Base-by-base conservation (phyloP, 176 grass and related monocot species). In the Aegilops bicornis region DNA sequence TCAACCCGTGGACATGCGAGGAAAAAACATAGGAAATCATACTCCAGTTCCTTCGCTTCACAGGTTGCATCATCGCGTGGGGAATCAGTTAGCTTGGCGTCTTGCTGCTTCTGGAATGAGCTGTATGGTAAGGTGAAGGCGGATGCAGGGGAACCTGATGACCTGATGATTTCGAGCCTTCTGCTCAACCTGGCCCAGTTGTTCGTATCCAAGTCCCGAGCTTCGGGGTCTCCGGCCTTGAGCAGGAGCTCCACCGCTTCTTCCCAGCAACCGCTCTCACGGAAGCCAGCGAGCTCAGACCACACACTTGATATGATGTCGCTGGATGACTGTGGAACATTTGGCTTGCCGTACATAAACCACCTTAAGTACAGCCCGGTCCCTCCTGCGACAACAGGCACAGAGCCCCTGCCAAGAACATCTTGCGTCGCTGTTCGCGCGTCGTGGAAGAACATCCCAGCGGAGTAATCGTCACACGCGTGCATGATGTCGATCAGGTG, bases 341-440 rank as follows among this genome's bases (percentile, higher is more conserved):
- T 40, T 0, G 95, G 95, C 87, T 97, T 97, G 50, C 95, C 95
- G 19, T 97, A 97, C 16, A 97, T 88, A 79, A 89, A 97, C 95
- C 95, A 97, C 66, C 95, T n/a, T 1, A 97, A 22, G 84, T 97
- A 97, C 3, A 97, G 87, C 36, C 95, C 95, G 1, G 95, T 97
- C 25, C 95, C 95, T 14, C 95, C 95, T 0, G 89, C 84, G 8
- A 97, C 83, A 7, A 97, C 81, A 0, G 95, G 92, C 27, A 95
- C 92, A 3, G 36, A 11, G 8, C 87, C 87, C 42, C 86, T 91
- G 20, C 32, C 45, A 11, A 97, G 84, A 24, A 97, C 87, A 42
- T 67, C 80, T 7, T 78, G 64, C 0, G 91, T 95, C 7, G 91
- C 95, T 7, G 39, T 89, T 48, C 92, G 79, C 9, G 92, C 91